These are phyloP conservation scores for Tetradesmus lagerheimii DNA, from an alignment of 139 green algal species.

Conservation along the genomic window DNA sequence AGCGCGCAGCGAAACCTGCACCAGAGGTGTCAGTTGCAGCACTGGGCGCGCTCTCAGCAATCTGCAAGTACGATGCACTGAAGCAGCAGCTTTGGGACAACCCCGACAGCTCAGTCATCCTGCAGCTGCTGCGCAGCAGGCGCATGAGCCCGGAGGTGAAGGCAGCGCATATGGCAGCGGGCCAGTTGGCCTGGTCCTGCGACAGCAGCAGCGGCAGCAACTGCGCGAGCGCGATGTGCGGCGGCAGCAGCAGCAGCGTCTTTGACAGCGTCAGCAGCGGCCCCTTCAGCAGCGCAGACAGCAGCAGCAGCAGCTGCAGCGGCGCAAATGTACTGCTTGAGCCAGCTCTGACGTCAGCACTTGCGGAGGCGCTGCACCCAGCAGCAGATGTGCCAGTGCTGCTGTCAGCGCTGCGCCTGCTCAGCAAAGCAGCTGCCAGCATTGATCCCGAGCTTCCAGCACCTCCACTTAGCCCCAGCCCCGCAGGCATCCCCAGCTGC, in stretches of 20 bases:
- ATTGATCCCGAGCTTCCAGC: neutral
- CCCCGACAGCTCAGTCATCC: neutral
- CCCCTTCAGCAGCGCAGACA: neutral
- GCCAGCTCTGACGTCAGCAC: slow-evolving; percentile 1
- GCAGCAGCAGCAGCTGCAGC: slow-evolving; percentile 32
- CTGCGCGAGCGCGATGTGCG: neutral
- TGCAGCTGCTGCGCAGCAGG: slow-evolving; percentile 37
- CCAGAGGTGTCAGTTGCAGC: neutral
- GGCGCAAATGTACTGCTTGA: slow-evolving; percentile 14
- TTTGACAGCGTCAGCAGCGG: slow-evolving; percentile 38
- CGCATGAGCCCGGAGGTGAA: neutral
- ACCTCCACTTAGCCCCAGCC: neutral
- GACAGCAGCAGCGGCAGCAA: neutral
- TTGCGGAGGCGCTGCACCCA: slow-evolving; percentile 22
- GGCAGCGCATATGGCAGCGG: slow-evolving; percentile 5
- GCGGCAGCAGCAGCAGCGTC: slow-evolving; percentile 19
- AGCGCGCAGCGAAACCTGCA: neutral
- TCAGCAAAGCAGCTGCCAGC: slow-evolving; percentile 20
- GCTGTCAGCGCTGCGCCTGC: slow-evolving; percentile 34
- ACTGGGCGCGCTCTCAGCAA: neutral
- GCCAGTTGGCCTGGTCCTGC: slow-evolving; percentile 16
- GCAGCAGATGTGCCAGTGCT: slow-evolving; percentile 40
- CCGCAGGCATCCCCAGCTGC: neutral
- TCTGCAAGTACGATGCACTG: slow-evolving; percentile 23
- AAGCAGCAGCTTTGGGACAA: slow-evolving; percentile 40